Conservation (phyloP, 768 basidiomycete genomes). For the Boletus insuetus region DNA sequence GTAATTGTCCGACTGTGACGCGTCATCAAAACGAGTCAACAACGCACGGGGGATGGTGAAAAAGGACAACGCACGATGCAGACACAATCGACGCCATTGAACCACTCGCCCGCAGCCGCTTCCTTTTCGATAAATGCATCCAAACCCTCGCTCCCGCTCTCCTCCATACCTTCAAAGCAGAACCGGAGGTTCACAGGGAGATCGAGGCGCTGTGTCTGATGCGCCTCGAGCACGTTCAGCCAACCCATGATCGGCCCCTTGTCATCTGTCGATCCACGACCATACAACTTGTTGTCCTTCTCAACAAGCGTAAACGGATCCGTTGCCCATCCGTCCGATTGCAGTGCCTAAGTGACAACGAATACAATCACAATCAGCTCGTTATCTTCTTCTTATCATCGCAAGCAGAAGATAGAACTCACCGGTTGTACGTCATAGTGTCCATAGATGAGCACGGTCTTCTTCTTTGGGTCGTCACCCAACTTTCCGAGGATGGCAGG, state of each 20-base stretch:
- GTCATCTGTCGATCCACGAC: conserved; percentile 91
- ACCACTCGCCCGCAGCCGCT: conserved; percentile 68
- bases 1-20: conserved; percentile 80
- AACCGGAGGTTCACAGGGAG: conserved; percentile 89
- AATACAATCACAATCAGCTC: too few relatives aligned
- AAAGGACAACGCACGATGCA: conserved; percentile 70
- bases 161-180: conserved; percentile 98
- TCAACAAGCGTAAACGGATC: conserved; percentile 76
- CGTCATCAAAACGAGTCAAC: not conserved
- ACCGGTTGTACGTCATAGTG: conserved; percentile 97
- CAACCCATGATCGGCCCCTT: conserved; percentile 89
- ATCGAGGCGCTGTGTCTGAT: conserved; percentile 57
- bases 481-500: conserved; percentile 80
- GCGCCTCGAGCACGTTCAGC: conserved; percentile 88
- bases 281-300: conserved; percentile 62
- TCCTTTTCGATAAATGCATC: conserved; percentile 83
- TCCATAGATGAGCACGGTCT: conserved; percentile 90
- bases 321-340: conserved; percentile 82
- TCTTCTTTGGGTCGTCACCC: conserved; percentile 85
- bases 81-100: conserved; percentile 85
- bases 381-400: not conserved
- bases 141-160: conserved; percentile 86
- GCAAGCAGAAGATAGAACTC: conserved; percentile 16
- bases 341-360: conserved; percentile 28
- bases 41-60: not conserved